These are phyloP conservation scores for Elasticomyces elasticus DNA, from an alignment of 495 filamentous ascomycete genomes.

Conservation along the genomic window DNA sequence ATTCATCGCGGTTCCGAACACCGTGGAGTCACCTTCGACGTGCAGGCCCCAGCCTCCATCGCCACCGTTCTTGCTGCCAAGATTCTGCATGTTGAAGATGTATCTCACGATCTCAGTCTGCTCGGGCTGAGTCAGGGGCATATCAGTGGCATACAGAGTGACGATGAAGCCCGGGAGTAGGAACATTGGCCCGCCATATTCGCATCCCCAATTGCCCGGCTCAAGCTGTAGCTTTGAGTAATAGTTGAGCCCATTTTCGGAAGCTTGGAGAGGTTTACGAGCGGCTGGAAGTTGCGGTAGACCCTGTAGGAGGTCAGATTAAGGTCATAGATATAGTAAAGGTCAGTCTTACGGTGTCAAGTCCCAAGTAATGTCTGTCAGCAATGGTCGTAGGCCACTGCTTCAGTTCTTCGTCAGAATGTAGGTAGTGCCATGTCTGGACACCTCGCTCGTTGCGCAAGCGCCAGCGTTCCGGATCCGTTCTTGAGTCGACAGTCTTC, in stretches of 20 bases:
- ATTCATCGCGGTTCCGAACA: constrained; percentile 83
- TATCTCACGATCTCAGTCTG: constrained; percentile 89
- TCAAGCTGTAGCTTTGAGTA: constrained; percentile 82
- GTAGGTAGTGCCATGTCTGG: constrained; percentile 89
- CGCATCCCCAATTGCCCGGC: constrained; percentile 89
- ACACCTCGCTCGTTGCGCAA: constrained; percentile 70
- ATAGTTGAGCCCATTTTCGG: constrained; percentile 76
- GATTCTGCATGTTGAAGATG: constrained; percentile 75
- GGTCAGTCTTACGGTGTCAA: constrained; percentile 47
- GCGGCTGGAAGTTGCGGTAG: constrained; percentile 54
- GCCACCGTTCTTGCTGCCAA: constrained; percentile 56
- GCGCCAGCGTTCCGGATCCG: constrained; percentile 76
- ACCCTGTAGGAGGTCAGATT: not conserved
- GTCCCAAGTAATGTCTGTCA: constrained; percentile 74
- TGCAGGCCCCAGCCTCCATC: constrained; percentile 97
- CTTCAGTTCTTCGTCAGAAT: constrained; percentile 60
- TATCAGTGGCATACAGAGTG: constrained; percentile 84
- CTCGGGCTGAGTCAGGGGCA: constrained; percentile 69
- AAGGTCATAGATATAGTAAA: not conserved
- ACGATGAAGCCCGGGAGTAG: constrained; percentile 77
- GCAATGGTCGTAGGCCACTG: constrained; percentile 76
- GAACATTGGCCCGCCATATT: constrained; percentile 89
- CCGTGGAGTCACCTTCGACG: constrained; percentile 87
- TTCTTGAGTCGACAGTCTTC: constrained; percentile 31
- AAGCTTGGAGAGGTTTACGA: constrained; percentile 63